Evolutionary conservation across 352 stramenopile species (phyloP), one percentile per base, ranked within the genome.

Genomic region (Sclerospora graminicola): DNA sequence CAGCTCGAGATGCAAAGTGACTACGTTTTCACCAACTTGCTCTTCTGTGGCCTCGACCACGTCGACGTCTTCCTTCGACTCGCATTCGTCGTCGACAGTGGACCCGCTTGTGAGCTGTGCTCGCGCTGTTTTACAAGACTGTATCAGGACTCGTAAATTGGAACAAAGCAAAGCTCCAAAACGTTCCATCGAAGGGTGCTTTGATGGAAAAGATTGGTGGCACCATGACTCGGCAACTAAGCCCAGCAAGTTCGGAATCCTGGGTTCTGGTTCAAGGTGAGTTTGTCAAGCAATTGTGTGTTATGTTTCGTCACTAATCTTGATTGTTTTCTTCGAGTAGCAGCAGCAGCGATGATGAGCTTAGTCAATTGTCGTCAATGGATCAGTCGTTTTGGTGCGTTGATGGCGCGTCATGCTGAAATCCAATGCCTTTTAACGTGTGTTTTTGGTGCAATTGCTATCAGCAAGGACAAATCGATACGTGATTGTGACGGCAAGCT

Each of bases 311-410:
- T n/a, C n/a, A n/a, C n/a, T n/a, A n/a, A n/a, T n/a, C n/a, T n/a
- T 26, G 35, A 41, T 0, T 20, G 18, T 38, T 44, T 34, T 35
- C 5, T 19, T 50, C 34, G 34, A 54, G 53, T 33, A 78, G 61
- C 18, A 84, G 69, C 35, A 84, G 76, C 58, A 91, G 79, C 20
- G 79, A 91, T 32, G 79, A 91, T 20, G 79, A 91, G 41, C 50
- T 90, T 19, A 81, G 69, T 31, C 69, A 88, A 36, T 42, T 85
- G 11, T 84, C 69, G 9, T 82, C 66, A 13, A 66, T 80, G 52
- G 69, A 89, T 38, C 64, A 60, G 13, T 83, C 73, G 9, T 80
- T 80, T 21, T 66, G 69, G 78, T 89, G 51, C 11, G 63, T 57
- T 8, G 2, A n/a, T n/a, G n/a, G n/a, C n/a, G n/a, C n/a, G n/a